phyloP scores from a whole-genome alignment of 495 filamentous ascomycete species.

The Aeminium ludgeri region DNA sequence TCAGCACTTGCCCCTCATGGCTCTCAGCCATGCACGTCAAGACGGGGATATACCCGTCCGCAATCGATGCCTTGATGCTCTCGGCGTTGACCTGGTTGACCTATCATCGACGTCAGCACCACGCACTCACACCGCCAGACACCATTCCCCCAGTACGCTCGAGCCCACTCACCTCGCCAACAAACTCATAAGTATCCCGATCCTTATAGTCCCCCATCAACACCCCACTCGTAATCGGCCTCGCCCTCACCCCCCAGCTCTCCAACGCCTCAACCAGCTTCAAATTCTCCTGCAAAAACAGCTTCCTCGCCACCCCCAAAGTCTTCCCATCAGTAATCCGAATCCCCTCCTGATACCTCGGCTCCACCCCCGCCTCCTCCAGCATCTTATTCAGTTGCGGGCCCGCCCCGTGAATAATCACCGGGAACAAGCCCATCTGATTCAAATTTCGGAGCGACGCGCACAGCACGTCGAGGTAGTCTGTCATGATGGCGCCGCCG shows the following conservation, averaged over 20 bases:
- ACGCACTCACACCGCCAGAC: too few species aligned
- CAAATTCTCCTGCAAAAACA: conserved; percentile 92
- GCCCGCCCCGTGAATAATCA: conserved; percentile 92
- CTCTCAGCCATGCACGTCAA: conserved; percentile 96
- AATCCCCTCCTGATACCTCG: conserved; percentile 92
- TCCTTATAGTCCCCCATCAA: conserved; percentile 91
- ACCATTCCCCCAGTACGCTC: too few species aligned
- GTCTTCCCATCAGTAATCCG: conserved; percentile 94
- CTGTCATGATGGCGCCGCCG: conserved; percentile 90
- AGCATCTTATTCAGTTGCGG: conserved; percentile 92
- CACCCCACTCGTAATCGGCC: conserved; percentile 83
- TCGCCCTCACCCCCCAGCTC: conserved; percentile 75
- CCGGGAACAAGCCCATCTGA: conserved; percentile 86
- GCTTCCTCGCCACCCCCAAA: conserved; percentile 67
- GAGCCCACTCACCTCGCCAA: conserved; percentile 54
- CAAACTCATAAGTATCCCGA: conserved; percentile 83
- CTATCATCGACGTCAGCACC: not conserved
- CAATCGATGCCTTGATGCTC: conserved; percentile 81
- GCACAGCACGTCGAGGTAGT: conserved; percentile 79
- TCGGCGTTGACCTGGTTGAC: conserved; percentile 84
- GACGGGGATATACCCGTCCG: conserved; percentile 82
- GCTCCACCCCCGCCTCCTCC: conserved; percentile 69
- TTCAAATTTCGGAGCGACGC: conserved; percentile 81
- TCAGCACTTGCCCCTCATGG: conserved; percentile 80
- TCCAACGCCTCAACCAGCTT: conserved; percentile 87